A percentile compares a stretch with the other conserved stretches of the same genome.
Conservation (phyloP, 202 grass and related monocot genomes). For the Carex sylvatica region DNA sequence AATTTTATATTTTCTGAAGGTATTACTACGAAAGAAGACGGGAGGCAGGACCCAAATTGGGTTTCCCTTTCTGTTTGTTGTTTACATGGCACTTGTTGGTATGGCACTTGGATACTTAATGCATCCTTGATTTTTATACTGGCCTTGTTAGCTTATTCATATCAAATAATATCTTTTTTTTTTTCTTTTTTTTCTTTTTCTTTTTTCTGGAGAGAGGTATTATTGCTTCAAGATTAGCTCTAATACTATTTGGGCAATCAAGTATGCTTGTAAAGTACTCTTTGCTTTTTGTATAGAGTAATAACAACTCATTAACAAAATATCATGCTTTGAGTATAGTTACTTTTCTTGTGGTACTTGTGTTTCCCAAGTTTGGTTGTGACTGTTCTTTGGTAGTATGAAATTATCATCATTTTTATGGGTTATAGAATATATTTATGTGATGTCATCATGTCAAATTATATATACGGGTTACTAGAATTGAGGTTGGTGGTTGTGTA, state of each 20-base stretch:
- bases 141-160: conserved; percentile 1
- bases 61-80: conserved; percentile 79
- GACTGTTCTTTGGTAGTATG: neutral
- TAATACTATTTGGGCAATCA: conserved; percentile 16
- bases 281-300: conserved; percentile 28
- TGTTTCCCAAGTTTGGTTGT: neutral
- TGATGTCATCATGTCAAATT: neutral
- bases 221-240: conserved; percentile 19
- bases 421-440: neutral
- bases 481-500: neutral
- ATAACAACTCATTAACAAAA: conserved; percentile 20
- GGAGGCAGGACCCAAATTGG: conserved; percentile 48
- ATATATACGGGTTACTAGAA: neutral
- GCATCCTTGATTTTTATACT: conserved; percentile 44
- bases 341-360: conserved; percentile 9
- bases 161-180: conserved; percentile 16
- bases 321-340: neutral
- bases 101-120: conserved; percentile 64
- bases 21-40: conserved; percentile 52
- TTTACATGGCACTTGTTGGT: conserved; percentile 76
- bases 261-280: conserved; percentile 21
- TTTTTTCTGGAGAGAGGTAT: neutral
- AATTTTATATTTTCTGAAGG: conserved; percentile 28
- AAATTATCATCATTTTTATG: neutral
- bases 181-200: neutral